Evolutionary conservation across 192 early-diverging fungal genomes (phyloP).

Genomic region (Backusella westeae): DNA sequence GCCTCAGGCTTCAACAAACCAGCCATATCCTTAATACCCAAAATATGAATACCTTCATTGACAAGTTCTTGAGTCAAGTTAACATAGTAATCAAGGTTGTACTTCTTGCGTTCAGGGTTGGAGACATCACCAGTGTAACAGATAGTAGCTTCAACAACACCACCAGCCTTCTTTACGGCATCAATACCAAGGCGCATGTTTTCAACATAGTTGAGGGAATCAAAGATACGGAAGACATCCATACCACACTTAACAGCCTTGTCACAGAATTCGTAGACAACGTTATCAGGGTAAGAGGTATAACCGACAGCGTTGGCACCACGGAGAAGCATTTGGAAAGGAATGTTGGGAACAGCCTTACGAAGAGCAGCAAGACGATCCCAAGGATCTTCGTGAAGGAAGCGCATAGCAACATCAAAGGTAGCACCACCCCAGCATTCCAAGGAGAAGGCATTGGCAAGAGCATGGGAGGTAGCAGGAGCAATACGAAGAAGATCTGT

Average conservation of each 20-base stretch:
- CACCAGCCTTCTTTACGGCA: constrained; percentile 90
- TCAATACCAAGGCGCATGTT: constrained; percentile 94
- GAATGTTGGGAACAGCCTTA: constrained; percentile 89
- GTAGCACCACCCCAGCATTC: constrained; percentile 99
- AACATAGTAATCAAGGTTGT: constrained; percentile 91
- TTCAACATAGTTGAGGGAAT: constrained; percentile 95
- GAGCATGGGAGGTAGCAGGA: constrained; percentile 80
- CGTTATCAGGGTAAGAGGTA: constrained; percentile 96
- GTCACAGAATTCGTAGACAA: constrained; percentile 94
- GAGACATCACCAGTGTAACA: constrained; percentile 95
- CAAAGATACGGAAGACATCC: constrained; percentile 98
- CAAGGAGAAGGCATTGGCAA: constrained; percentile 86
- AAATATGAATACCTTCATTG: constrained; percentile 86
- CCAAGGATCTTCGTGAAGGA: constrained; percentile 97
- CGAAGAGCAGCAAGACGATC: constrained; percentile 86
- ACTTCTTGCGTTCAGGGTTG: constrained; percentile 77
- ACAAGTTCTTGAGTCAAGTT: constrained; percentile 89
- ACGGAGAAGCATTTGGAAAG: constrained; percentile 98
- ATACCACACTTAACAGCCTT: constrained; percentile 87
- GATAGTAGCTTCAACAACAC: constrained; percentile 90
- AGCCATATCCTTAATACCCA: constrained; percentile 97
- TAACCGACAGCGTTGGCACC: constrained; percentile 98
- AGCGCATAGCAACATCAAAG: constrained; percentile 96
- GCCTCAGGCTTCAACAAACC: constrained; percentile 92
- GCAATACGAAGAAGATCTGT: constrained; percentile 77